phyloP scores from a whole-genome alignment of 306 rosid species.

The Pachyrhizus erosus region DNA sequence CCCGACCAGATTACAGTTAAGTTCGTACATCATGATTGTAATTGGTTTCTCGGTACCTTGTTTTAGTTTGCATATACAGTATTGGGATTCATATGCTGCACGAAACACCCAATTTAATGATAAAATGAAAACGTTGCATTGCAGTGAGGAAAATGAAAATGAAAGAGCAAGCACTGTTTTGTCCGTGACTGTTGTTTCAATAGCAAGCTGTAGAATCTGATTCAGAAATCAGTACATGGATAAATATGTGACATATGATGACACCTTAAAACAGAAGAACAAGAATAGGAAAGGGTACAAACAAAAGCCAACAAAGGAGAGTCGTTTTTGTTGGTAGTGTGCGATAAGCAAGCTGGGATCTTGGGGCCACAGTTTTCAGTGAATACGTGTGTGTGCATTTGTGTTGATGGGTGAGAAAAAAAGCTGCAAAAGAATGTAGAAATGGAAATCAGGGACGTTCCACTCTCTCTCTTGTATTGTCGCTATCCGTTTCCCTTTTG shows the following conservation, averaged over 20 bases:
- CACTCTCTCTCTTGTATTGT: conserved; percentile 60
- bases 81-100: background rate
- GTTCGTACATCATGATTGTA: background rate
- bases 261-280: background rate
- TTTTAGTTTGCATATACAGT: background rate
- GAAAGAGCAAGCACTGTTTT: background rate
- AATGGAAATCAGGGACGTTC: conserved; percentile 69
- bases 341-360: conserved; percentile 47
- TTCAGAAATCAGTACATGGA: background rate
- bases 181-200: conserved; percentile 27
- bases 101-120: background rate
- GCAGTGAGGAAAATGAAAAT: background rate
- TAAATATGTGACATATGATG: background rate
- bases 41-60: background rate
- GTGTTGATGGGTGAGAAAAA: background rate
- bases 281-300: conserved; percentile 12
- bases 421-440: conserved; percentile 71
- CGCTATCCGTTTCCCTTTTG: conserved; percentile 61
- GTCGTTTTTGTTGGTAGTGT: conserved; percentile 39
- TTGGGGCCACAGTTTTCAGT: conserved; percentile 26
- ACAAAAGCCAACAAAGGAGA: conserved; percentile 38
- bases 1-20: background rate
- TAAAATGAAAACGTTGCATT: background rate
- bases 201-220: conserved; percentile 34
- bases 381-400: background rate